Evolutionary conservation across 768 basidiomycete species (phyloP).

Genomic region (Hypholoma fasciculare): DNA sequence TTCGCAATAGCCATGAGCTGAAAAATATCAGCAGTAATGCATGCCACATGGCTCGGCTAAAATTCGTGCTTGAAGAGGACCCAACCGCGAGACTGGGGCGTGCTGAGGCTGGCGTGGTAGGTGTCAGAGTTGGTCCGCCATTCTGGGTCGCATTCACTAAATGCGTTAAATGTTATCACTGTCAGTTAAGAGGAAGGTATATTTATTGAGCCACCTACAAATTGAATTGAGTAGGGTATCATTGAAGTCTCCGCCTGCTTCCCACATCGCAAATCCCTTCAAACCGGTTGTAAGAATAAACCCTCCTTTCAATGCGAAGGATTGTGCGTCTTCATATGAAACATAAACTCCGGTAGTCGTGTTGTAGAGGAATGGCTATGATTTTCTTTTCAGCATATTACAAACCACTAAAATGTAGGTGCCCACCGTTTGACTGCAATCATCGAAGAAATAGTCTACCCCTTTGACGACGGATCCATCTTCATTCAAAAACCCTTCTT

Average conservation of each 20-base stretch:
- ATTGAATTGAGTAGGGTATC: slow-evolving; percentile 65
- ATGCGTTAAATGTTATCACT: not conserved
- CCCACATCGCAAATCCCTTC: slow-evolving; percentile 74
- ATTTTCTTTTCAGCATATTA: slow-evolving; percentile 2
- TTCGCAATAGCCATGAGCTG: not conserved
- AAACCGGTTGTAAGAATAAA: slow-evolving; percentile 56
- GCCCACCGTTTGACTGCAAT: slow-evolving; percentile 72
- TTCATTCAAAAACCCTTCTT: slow-evolving; percentile 50
- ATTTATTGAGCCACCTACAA: slow-evolving; percentile 25
- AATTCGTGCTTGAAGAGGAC: not conserved
- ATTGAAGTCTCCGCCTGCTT: slow-evolving; percentile 65
- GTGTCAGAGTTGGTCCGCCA: slow-evolving; percentile 10
- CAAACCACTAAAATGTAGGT: not conserved
- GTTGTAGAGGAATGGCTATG: slow-evolving; percentile 70
- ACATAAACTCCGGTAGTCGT: slow-evolving; percentile 52
- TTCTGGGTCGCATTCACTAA: slow-evolving; percentile 24
- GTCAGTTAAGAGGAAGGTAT: slow-evolving; percentile 2
- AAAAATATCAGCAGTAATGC: slow-evolving; percentile 5
- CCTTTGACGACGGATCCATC: slow-evolving; percentile 41
- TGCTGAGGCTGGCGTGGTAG: slow-evolving; percentile 3
- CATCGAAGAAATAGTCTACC: slow-evolving; percentile 55
- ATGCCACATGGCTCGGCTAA: slow-evolving; percentile 8
- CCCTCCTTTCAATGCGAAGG: slow-evolving; percentile 61
- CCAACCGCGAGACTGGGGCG: not conserved
- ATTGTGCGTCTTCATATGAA: slow-evolving; percentile 63